Evolutionary conservation across 306 rosid species (phyloP).

Genomic region (Luffa aegyptiaca): DNA sequence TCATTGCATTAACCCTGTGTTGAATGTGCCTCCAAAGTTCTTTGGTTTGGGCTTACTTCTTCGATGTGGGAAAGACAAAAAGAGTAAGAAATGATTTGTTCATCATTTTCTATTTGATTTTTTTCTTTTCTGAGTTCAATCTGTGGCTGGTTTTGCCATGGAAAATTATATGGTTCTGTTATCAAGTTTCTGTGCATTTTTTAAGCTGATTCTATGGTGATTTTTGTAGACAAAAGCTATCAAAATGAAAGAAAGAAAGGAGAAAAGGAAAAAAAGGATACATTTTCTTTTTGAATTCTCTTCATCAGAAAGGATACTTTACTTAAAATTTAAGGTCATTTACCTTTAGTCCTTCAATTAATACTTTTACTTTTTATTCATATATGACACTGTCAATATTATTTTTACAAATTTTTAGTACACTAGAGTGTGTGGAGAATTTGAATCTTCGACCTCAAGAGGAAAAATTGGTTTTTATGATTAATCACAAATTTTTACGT

Average conservation of each 20-base stretch:
- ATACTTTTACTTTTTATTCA: too few species aligned
- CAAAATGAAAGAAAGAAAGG: neutral
- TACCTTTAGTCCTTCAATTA: too few species aligned
- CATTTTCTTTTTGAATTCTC: neutral
- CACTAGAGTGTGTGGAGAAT: too few species aligned
- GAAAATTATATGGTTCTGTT: neutral
- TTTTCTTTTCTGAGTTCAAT: neutral
- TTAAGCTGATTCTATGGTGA: neutral
- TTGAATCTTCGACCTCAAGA: too few species aligned
- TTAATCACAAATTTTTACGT: too few species aligned
- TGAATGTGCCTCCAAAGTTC: conserved; percentile 73
- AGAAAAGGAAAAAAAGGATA: neutral
- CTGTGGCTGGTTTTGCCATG: neutral
- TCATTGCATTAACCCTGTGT: conserved; percentile 47
- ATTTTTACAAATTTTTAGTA: too few species aligned
- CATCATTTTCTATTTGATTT: neutral
- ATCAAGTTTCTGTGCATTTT: neutral
- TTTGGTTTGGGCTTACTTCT: conserved; percentile 64
- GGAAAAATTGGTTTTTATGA: too few species aligned
- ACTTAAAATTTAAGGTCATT: neutral
- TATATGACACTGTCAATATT: too few species aligned
- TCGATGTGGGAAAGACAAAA: conserved; percentile 47
- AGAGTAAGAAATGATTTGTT: conserved; percentile 43
- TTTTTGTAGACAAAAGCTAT: neutral
- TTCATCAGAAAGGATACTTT: neutral